Percentiles rank a stretch among this genome's conserved stretches.
Evolutionary conservation across 1,284 basidiomycete species (phyloP).

Genomic region (Puccinia hordei): DNA sequence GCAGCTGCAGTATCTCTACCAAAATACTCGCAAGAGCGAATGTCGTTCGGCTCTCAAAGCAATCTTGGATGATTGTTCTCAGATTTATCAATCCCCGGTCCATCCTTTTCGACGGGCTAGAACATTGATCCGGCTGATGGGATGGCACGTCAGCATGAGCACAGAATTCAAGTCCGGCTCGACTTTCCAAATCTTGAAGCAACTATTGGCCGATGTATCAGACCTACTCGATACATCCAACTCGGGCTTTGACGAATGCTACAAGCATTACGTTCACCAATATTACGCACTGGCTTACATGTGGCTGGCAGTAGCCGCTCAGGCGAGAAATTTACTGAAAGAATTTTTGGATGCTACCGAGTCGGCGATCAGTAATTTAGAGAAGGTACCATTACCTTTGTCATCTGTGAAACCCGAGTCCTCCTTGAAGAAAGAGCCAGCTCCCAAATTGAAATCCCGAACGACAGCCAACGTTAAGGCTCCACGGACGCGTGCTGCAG

Average conservation of each 20-base stretch:
- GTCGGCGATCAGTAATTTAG: constrained; percentile 19
- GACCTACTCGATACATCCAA: constrained; percentile 13
- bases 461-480: not conserved
- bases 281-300: constrained; percentile 29
- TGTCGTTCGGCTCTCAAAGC: constrained; percentile 30
- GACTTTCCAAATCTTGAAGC: constrained; percentile 16
- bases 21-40: constrained; percentile 37
- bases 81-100: constrained; percentile 24
- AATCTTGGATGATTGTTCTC: constrained; percentile 32
- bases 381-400: constrained; percentile 25
- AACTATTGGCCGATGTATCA: constrained; percentile 26
- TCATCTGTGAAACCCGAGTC: constrained; percentile 5
- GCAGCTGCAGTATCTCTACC: constrained; percentile 43
- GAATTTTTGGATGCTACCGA: constrained; percentile 32
- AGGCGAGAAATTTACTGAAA: constrained; percentile 7
- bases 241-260: constrained; percentile 23
- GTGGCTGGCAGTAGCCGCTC: constrained; percentile 45
- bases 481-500: not conserved
- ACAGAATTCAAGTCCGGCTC: constrained; percentile 17
- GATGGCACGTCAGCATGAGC: constrained; percentile 41
- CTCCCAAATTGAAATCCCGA: constrained; percentile 23
- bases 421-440: not conserved
- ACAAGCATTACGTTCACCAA: constrained; percentile 29
- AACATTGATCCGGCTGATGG: constrained; percentile 39
- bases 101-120: constrained; percentile 48